Evolutionary conservation across 768 basidiomycete species (phyloP), one percentile per base, ranked within the genome.

Genomic region (Exsudoporus frostii): DNA sequence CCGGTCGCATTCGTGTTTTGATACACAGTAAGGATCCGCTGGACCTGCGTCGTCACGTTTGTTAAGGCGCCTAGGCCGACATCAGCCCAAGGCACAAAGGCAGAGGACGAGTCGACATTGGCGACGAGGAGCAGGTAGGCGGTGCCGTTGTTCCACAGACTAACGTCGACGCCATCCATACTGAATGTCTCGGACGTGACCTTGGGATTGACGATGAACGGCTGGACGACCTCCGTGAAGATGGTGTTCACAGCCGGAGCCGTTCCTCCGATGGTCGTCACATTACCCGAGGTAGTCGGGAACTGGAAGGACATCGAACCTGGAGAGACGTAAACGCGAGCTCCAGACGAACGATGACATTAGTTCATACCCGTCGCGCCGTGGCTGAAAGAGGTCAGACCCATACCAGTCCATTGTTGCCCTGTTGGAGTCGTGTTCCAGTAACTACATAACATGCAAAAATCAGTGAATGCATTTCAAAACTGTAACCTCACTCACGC

Each of bases 401-500:
- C 47, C 54, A 71, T 61, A 1, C 60, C 45, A 46, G 50, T 36
- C 70, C 67, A 71, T 41, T 70, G 30, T 27, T 53, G 39, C 15
- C 69, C 70, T 0, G 61, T 67, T 1, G 67, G 69, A 4, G 60
- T 67, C n/a, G 39, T 57, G 53, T n/a, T 57, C 68, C 68, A 69
- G 52, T 61, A 71, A 36, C 69, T 69, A 36, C 13, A 39, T 30
- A 17, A 8, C 11, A 11, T 1, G 19, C 7, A 22, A 44, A 20
- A 7, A 2, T 68, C 14, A 58, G 40, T 24, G 4, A 7, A 29
- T 5, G 38, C 2, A 6, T 3, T 2, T 19, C 3, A 2, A 8
- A 7, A 7, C 14, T 6, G 11, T 22, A 1, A 33, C 1, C 7
- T 1, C 5, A 60, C 69, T 53, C 25, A 76, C 73, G 61, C 61